A percentile compares a stretch with the other conserved stretches of the same genome.
Evolutionary conservation across 169 alveolate species (phyloP).

Genomic region (Cryptosporidium andersoni): DNA sequence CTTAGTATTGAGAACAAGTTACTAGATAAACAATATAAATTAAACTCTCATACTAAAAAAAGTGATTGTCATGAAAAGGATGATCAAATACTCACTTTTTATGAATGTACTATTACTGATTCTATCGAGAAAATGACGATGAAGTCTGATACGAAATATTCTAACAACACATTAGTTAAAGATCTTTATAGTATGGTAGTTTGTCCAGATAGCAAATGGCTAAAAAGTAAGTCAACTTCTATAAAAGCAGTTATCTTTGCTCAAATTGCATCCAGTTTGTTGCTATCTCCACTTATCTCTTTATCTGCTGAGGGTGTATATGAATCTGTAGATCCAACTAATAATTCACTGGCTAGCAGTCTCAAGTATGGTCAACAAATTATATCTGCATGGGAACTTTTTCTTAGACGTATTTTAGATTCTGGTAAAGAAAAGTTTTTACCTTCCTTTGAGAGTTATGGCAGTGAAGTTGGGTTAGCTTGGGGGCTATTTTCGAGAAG

Average conservation of each 20-base stretch:
- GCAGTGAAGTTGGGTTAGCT: conserved; percentile 28
- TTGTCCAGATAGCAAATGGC: conserved; percentile 12
- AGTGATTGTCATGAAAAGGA: conserved; percentile 5
- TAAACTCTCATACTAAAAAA: background rate
- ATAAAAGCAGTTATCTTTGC: conserved; percentile 57
- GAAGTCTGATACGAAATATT: background rate
- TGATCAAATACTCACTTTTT: background rate
- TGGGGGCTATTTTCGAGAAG: conserved; percentile 30
- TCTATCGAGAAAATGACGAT: background rate
- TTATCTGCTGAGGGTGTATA: conserved; percentile 45
- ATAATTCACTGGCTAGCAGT: conserved; percentile 34
- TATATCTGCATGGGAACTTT: conserved; percentile 50
- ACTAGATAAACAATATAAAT: background rate
- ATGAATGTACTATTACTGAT: background rate
- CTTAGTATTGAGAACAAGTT: background rate
- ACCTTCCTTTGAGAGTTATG: conserved; percentile 14
- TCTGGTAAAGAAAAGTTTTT: conserved; percentile 11
- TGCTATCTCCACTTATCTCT: conserved; percentile 38
- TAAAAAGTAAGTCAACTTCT: conserved; percentile 15
- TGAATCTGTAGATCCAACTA: conserved; percentile 18
- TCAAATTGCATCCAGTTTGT: conserved; percentile 50
- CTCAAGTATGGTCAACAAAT: conserved; percentile 39
- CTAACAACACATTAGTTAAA: background rate
- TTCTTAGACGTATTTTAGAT: conserved; percentile 27
- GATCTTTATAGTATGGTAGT: conserved; percentile 5